Evolutionary conservation across 1,139 yeast genomes (phyloP), one percentile per base, ranked within the genome.

Genomic region (Zygosaccharomyces sapae): DNA sequence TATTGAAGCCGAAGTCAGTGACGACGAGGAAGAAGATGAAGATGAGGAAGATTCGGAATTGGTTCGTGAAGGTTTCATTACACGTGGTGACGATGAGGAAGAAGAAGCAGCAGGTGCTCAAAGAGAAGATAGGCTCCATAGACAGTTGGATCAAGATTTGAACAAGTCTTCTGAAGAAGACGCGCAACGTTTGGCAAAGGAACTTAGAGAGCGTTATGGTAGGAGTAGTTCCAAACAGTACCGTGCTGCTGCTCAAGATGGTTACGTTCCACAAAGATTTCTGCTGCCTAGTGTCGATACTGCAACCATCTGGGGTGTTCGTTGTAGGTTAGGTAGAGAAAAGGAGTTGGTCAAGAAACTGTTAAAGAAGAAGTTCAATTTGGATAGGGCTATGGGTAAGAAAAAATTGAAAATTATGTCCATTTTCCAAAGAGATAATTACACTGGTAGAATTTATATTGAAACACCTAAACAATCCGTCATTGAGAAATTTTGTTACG

Each of bases 1-100:
- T 85, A 95, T 92, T 48, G 98, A 92, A 74, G 99, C 99, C 50
- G 98, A 92, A 66, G 99, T 92, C 49, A 96, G 94, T 66, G 97
- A 92, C 52, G 98, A 92, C 57, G 98, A 92, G 50, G 98, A 92
- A 56, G 98, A 92, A 36, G 90, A 83, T 35, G 84, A 88, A 43
- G 97, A 90, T 57, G 97, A 89, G 51, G 96, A 88, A 56, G 97
- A 88, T 58, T 96, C 92, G 8, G 97, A 86, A 55, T 71, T 87
- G 37, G 79, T 86, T 48, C 79, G 90, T 59, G 95, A 89, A 63
- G 96, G 87, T 62, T 84, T 83, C 63, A 80, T 84, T 55, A 80
- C 75, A 3, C 59, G 58, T 30, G 64, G 66, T 24, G 95, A 85
- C 57, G 95, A 84, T 53, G 84, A 71, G 12, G 78, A 74, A 20